Conservation (phyloP, 768 basidiomycete species). For the Galerina sulciceps region DNA sequence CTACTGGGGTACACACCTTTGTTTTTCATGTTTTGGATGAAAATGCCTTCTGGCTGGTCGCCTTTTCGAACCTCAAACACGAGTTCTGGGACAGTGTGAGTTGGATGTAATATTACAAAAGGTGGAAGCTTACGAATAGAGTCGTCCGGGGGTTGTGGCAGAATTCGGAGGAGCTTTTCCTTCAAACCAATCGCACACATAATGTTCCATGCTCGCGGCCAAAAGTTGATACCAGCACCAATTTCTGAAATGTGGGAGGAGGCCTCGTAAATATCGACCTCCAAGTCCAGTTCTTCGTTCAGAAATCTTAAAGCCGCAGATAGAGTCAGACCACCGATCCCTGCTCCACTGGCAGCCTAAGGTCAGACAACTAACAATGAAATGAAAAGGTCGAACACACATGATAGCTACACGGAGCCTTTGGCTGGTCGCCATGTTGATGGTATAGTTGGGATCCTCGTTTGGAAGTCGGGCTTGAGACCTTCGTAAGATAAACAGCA, state of each 20-base stretch:
- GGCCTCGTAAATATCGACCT: slow-evolving; percentile 48
- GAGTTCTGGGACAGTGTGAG: slow-evolving; percentile 2
- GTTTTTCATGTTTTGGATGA: slow-evolving; percentile 26
- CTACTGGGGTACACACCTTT: slow-evolving; percentile 18
- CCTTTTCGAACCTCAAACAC: slow-evolving; percentile 33
- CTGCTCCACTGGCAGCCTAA: slow-evolving; percentile 15
- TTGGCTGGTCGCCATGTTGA: not conserved
- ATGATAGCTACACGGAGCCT: slow-evolving; percentile 6
- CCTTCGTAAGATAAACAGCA: too few species aligned
- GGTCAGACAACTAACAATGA: not conserved
- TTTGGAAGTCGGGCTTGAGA: too few species aligned
- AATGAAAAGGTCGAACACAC: not conserved
- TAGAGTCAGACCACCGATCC: slow-evolving; percentile 23
- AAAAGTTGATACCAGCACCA: slow-evolving; percentile 49
- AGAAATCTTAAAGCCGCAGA: slow-evolving; percentile 20
- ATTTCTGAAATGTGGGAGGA: slow-evolving; percentile 41
- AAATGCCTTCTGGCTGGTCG: slow-evolving; percentile 34
- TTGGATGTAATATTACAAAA: not conserved
- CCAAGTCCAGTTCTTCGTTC: slow-evolving; percentile 22
- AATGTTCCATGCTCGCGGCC: slow-evolving; percentile 42
- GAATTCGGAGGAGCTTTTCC: slow-evolving; percentile 15
- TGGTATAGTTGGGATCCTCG: not conserved
- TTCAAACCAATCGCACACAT: slow-evolving; percentile 42
- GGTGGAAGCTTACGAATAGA: slow-evolving; percentile 10
- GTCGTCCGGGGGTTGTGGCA: slow-evolving; percentile 19